Evolutionary conservation across 106 monocot genomes (phyloP), one percentile per base, ranked within the genome.

Genomic region (Agapanthus africanus): DNA sequence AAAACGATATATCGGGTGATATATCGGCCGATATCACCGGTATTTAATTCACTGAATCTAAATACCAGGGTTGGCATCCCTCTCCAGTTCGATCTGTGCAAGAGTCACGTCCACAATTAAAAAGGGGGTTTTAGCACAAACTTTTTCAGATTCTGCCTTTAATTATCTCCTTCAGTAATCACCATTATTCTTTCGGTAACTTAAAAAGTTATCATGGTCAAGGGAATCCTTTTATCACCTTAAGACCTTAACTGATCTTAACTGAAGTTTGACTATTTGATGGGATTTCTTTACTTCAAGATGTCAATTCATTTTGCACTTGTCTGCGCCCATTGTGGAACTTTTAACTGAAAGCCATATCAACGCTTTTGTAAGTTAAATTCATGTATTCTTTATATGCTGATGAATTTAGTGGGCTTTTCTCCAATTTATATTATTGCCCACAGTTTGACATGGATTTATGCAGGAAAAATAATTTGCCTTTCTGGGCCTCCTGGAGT

Each of bases 401-500:
- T 11, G 7, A 57, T 57, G 19, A 31, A 0, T n/a, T n/a, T n/a
- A n/a, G n/a, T n/a, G n/a, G n/a, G n/a, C n/a, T n/a, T n/a, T n/a
- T n/a, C n/a, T n/a, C n/a, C n/a, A n/a, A n/a, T n/a, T n/a, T n/a
- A n/a, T n/a, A n/a, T n/a, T 13, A 30, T 11, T 14, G 16, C 44
- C 44, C 44, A 44, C 30, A 57, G 13, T 54, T 27, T 14, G 26
- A 54, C 30, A 31, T 57, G 30, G 14, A 28, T 65, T 38, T 25
- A 67, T 77, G 62, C 75, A 97, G 97, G 91, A 0, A 97, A 97
- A 80, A 87, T 79, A 46, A 81, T 97, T 63, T 97, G 97, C 76
- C 82, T 97, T 39, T 97, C 86, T 72, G 97, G 95, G 4, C 97
- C 97, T 64, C 97, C 97, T 79, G 97, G 97, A 40, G 97, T 97